phyloP scores from a whole-genome alignment of 371 early-diverging fungal genomes.

The Saksenaea vasiformis region DNA sequence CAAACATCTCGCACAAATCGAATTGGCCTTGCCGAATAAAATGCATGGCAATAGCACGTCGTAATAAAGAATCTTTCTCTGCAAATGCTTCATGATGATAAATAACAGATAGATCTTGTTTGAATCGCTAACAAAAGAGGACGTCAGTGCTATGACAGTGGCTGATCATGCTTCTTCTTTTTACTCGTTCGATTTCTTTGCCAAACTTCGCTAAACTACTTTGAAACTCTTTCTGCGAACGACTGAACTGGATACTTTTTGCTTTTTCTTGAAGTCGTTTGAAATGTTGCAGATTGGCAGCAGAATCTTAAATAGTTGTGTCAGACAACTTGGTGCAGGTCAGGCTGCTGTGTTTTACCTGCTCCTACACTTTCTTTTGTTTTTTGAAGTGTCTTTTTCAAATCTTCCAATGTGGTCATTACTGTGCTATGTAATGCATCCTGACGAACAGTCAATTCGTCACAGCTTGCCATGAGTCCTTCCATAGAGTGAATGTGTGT shows the following conservation, averaged over 20 bases:
- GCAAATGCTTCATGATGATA: conserved; percentile 72
- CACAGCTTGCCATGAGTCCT: conserved; percentile 17
- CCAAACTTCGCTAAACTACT: conserved; percentile 64
- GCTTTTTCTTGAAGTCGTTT: conserved; percentile 19
- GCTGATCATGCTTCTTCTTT: too few species aligned
- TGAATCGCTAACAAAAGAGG: conserved; percentile 60
- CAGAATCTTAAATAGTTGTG: conserved; percentile 9
- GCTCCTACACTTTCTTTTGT: conserved; percentile 24
- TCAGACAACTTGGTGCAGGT: background rate
- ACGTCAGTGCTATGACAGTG: too few species aligned
- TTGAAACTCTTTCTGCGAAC: conserved; percentile 73
- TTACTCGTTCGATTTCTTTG: conserved; percentile 79
- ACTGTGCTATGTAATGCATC: conserved; percentile 20
- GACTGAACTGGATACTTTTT: conserved; percentile 36
- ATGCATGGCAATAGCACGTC: conserved; percentile 68
- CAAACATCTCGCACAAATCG: conserved; percentile 66
- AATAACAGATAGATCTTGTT: conserved; percentile 57
- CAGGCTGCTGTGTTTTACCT: conserved; percentile 17
- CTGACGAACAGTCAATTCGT: conserved; percentile 21
- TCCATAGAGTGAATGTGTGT: conserved; percentile 18
- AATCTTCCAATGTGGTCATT: conserved; percentile 13
- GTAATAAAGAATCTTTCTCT: conserved; percentile 60
- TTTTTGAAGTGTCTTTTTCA: conserved; percentile 19
- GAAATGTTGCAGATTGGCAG: conserved; percentile 2
- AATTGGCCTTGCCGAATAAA: conserved; percentile 91